Conservation (phyloP, 1,139 yeast genomes). For the Suhomyces guaymorum region DNA sequence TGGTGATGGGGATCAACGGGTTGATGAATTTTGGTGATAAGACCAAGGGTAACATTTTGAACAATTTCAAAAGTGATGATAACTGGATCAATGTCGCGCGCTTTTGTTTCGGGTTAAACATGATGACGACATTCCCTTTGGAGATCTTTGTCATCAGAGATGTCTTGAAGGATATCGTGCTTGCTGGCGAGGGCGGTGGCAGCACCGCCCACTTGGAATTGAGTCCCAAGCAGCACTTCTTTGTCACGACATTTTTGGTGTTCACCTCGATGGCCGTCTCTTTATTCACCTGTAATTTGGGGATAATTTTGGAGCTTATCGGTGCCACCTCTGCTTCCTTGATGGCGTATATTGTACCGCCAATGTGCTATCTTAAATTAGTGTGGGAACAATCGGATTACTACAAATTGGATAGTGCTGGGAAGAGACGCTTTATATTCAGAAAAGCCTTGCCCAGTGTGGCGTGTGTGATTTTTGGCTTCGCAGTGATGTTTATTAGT, state of each 20-base stretch:
- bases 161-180: constrained; percentile 67
- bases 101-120: constrained; percentile 87
- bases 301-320: constrained; percentile 82
- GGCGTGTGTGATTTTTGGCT: constrained; percentile 69
- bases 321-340: constrained; percentile 93
- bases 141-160: constrained; percentile 90
- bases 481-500: constrained; percentile 73
- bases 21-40: constrained; percentile 70
- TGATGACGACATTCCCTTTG: constrained; percentile 90
- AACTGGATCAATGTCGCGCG: constrained; percentile 78
- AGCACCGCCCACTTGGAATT: constrained; percentile 45
- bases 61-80: constrained; percentile 80
- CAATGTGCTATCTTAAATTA: constrained; percentile 73
- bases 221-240: constrained; percentile 52
- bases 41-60: constrained; percentile 84
- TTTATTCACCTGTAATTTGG: constrained; percentile 80
- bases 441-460: constrained; percentile 52
- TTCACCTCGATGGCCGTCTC: constrained; percentile 74
- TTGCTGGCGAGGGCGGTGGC: constrained; percentile 23
- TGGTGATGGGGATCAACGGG: constrained; percentile 79
- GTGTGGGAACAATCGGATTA: constrained; percentile 52
- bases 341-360: constrained; percentile 91
- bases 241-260: constrained; percentile 68
- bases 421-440: constrained; percentile 31
- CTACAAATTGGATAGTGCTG: constrained; percentile 29